Conservation (phyloP, 2,329 filamentous ascomycete species). For the Aaosphaeria arxii region DNA sequence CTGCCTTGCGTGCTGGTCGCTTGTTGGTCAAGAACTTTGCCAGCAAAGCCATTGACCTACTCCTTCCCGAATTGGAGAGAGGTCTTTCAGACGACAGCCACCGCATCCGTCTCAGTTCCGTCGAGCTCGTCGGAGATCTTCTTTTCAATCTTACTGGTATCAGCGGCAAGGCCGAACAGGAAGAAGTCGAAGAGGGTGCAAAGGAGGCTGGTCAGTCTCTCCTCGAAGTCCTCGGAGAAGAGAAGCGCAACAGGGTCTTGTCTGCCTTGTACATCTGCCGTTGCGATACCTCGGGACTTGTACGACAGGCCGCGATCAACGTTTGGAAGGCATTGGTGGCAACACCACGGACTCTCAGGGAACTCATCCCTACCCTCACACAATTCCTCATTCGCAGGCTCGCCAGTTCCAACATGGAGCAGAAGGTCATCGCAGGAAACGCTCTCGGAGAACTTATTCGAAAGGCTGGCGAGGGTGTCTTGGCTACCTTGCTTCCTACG, state of each 20-base stretch:
- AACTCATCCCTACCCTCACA: slow-evolving; percentile 89
- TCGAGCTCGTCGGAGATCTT: slow-evolving; percentile 93
- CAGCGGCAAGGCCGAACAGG: slow-evolving; percentile 70
- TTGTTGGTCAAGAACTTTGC: slow-evolving; percentile 98
- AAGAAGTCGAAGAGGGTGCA: slow-evolving; percentile 75
- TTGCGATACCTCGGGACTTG: slow-evolving; percentile 89
- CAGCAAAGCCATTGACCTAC: slow-evolving; percentile 85
- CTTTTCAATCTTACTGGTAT: slow-evolving; percentile 98
- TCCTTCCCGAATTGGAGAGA: slow-evolving; percentile 91
- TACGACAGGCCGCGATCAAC: slow-evolving; percentile 82
- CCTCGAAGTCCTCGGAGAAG: slow-evolving; percentile 88
- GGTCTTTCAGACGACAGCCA: slow-evolving; percentile 97
- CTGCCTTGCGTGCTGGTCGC: slow-evolving; percentile 88
- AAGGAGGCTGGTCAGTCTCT: slow-evolving; percentile 90
- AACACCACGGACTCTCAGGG: slow-evolving; percentile 87
- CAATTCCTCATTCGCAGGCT: slow-evolving; percentile 92
- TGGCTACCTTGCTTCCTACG: slow-evolving; percentile 83
- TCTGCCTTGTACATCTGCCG: slow-evolving; percentile 98
- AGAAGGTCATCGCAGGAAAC: slow-evolving; percentile 98
- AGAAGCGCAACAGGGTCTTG: slow-evolving; percentile 94
- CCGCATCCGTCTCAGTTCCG: slow-evolving; percentile 95
- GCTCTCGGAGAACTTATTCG: slow-evolving; percentile 94
- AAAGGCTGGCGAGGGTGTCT: slow-evolving; percentile 90
- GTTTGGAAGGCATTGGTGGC: slow-evolving; percentile 98
- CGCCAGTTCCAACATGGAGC: slow-evolving; percentile 95